These are phyloP conservation scores for Discostella pseudostelligera DNA, from an alignment of 108 stramenopile genomes.

Conservation along the genomic window DNA sequence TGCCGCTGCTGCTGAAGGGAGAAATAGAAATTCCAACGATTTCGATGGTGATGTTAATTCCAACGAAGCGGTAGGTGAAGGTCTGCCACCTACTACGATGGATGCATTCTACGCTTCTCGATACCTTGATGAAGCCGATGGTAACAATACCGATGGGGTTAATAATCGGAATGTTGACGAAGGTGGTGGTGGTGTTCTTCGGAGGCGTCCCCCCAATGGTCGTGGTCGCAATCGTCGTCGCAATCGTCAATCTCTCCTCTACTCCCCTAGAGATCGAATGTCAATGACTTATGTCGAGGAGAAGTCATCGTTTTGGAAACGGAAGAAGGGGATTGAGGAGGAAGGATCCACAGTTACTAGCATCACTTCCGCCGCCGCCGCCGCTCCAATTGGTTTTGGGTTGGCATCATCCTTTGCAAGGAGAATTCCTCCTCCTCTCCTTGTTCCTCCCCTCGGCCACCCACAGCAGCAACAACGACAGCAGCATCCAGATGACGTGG, in stretches of 20 bases:
- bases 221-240: not conserved
- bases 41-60: not conserved
- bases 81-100: not conserved
- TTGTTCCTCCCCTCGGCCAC: not conserved
- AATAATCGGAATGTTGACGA: not conserved
- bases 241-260: not conserved
- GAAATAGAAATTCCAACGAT: not conserved
- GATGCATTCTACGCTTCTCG: constrained; percentile 27
- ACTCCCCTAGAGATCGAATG: not conserved
- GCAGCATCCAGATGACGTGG: too few relatives aligned
- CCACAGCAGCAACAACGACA: not conserved
- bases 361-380: not conserved
- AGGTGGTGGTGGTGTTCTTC: too few relatives aligned
- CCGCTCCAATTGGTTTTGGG: too few relatives aligned
- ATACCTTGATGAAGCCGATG: constrained; percentile 3
- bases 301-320: constrained; percentile 53
- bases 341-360: not conserved
- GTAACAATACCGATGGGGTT: not conserved
- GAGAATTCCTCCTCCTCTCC: not conserved
- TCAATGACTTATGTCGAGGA: constrained; percentile 70
- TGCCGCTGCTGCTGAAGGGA: not conserved
- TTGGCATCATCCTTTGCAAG: too few relatives aligned
- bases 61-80: not conserved
- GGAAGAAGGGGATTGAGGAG: constrained; percentile 10
- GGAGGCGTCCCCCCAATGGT: too few relatives aligned